Percentiles rank a stretch among this genome's conserved stretches.
Conservation (phyloP, 2,329 filamentous ascomycete genomes). For the Beauveria asiatica region DNA sequence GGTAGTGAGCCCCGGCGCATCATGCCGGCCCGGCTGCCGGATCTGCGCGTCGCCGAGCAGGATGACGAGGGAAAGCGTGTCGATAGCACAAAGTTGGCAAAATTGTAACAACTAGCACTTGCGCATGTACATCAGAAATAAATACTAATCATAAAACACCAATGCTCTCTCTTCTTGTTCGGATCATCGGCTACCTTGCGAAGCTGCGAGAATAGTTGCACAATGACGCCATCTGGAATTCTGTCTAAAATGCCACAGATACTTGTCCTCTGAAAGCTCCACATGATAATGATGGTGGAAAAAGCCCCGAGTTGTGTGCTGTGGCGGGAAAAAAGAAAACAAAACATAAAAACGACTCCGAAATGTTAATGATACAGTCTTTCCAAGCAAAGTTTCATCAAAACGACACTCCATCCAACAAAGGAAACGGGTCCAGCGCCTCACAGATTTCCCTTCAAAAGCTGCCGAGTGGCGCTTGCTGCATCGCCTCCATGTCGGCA, state of each 20-base stretch:
- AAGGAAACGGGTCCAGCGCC: neutral
- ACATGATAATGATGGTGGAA: slow-evolving; percentile 13
- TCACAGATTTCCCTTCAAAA: neutral
- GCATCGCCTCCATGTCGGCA: slow-evolving; percentile 53
- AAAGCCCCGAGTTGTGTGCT: neutral
- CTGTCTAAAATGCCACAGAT: slow-evolving; percentile 1
- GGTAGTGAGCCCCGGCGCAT: slow-evolving; percentile 61
- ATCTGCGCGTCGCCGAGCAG: slow-evolving; percentile 66
- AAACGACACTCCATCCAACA: slow-evolving; percentile 7
- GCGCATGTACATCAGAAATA: neutral
- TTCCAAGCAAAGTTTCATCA: slow-evolving; percentile 5
- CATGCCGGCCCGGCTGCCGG: slow-evolving; percentile 64
- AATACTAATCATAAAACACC: too few species aligned
- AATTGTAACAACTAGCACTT: slow-evolving; percentile 23
- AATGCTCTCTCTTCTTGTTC: too few species aligned
- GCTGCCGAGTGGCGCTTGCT: slow-evolving; percentile 20
- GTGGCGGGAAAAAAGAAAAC: neutral
- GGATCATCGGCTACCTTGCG: too few species aligned
- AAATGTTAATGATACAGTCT: slow-evolving; percentile 8
- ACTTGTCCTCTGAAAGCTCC: slow-evolving; percentile 14
- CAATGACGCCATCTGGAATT: neutral
- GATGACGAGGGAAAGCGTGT: slow-evolving; percentile 67
- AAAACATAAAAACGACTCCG: neutral
- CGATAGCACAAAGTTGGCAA: slow-evolving; percentile 50
- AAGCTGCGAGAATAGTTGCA: neutral